Percentiles rank a stretch among this genome's conserved stretches.
These are phyloP conservation scores for Purpureocillium lavendulum DNA, from an alignment of 2,329 filamentous ascomycete genomes.

Conservation along the genomic window DNA sequence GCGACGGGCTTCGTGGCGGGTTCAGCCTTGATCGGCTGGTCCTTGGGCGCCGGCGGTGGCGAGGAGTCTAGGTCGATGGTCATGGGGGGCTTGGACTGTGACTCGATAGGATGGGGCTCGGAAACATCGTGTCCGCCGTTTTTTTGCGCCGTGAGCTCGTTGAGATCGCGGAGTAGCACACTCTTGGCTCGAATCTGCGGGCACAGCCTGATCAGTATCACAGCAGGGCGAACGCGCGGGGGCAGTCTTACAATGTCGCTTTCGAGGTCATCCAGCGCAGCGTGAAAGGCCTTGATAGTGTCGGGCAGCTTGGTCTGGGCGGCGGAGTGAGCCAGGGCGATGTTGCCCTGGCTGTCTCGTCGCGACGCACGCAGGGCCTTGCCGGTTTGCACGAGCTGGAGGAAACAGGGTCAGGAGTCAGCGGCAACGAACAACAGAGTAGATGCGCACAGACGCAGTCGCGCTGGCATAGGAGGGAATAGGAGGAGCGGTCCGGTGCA, in stretches of 20 bases:
- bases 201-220: not conserved
- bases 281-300: conserved; percentile 40
- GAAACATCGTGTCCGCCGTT: conserved; percentile 14
- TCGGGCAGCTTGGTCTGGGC: conserved; percentile 35
- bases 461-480: not conserved
- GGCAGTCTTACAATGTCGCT: conserved; percentile 42
- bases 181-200: conserved; percentile 40
- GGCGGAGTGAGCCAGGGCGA: conserved; percentile 20
- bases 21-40: conserved; percentile 25
- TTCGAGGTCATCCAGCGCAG: conserved; percentile 48
- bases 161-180: conserved; percentile 45
- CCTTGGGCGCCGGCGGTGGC: conserved; percentile 14
- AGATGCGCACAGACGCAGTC: not conserved
- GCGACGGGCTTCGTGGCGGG: conserved; percentile 35
- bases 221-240: too few species aligned
- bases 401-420: conserved; percentile 4
- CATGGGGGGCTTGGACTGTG: conserved; percentile 26
- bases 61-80: conserved; percentile 28
- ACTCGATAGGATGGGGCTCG: conserved; percentile 19
- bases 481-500: too few species aligned
- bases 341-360: conserved; percentile 34
- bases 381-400: conserved; percentile 49
- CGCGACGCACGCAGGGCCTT: conserved; percentile 44
- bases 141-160: conserved; percentile 23
- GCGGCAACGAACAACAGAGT: not conserved